Conservation (phyloP, 129 eudicot genomes). For the Chrysanthemum makinoi region DNA sequence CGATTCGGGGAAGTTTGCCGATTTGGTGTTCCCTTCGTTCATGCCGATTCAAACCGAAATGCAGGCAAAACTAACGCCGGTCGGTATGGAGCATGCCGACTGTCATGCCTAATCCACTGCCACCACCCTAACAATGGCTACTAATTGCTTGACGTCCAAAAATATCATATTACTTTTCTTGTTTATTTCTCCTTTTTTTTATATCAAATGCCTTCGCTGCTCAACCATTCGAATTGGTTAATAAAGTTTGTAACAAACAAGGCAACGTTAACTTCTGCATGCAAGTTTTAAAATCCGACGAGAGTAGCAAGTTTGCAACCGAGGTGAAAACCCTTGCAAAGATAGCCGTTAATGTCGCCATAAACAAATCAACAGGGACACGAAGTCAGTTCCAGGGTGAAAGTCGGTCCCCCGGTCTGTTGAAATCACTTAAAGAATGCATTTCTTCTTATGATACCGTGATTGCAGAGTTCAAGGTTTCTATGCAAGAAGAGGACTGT, state of each 20-base stretch:
- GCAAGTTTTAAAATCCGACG: slow-evolving; percentile 17
- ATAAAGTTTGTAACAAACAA: slow-evolving; percentile 17
- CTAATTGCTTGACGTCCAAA: too few relatives aligned
- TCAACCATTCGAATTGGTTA: slow-evolving; percentile 8
- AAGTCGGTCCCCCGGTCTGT: slow-evolving; percentile 4
- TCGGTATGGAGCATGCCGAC: too few relatives aligned
- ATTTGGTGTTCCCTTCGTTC: too few relatives aligned
- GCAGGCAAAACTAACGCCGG: too few relatives aligned
- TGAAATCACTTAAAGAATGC: slow-evolving; percentile 16
- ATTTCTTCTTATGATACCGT: not conserved
- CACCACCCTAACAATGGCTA: too few relatives aligned
- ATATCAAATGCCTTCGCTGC: not conserved
- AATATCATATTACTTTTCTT: too few relatives aligned
- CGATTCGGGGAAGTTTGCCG: too few relatives aligned
- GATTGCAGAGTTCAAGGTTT: not conserved
- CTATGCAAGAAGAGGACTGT: slow-evolving; percentile 21
- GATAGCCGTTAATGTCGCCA: slow-evolving; percentile 7
- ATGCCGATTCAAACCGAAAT: too few relatives aligned
- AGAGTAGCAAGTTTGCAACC: slow-evolving; percentile 19
- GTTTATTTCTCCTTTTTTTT: too few relatives aligned
- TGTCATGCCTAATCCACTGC: too few relatives aligned
- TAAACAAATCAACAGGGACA: slow-evolving; percentile 10
- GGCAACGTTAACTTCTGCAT: slow-evolving; percentile 8
- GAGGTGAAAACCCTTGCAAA: slow-evolving; percentile 7
- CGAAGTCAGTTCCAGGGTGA: slow-evolving; percentile 19